Evolutionary conservation across 805 yeast genomes (phyloP), one percentile per base, ranked within the genome.

Genomic region (Barnettozyma californica): DNA sequence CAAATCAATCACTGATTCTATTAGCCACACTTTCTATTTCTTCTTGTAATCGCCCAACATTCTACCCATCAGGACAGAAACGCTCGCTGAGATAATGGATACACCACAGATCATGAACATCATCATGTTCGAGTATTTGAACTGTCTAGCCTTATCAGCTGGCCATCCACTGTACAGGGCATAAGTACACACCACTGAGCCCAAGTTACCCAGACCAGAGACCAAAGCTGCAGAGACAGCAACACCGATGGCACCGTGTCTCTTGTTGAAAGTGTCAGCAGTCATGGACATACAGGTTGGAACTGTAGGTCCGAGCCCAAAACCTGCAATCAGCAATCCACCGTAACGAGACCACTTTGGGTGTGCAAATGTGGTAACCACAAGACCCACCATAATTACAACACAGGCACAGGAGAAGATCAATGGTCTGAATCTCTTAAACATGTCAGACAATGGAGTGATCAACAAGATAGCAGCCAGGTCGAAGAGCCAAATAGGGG

Each of bases 401-500:
- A 77, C 55, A 37, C 85, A 77, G 1, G 92, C 77, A 27, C 68
- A 66, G 5, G 79, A 71, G 65, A 89, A 89, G 49, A 87, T 74
- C 16, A 77, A 53, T 2, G 84, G 83, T 41, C 96, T 72, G 53
- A 67, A 71, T 48, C 68, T 70, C 61, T 77, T 81, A 69, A 63
- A 83, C 53, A 68, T 76, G 68, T 88, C 96, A 20, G 94, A 87
- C 56, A 88, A 72, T 20, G 95, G 95, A 1, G 95, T 88, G 49
- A 89, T 68, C 13, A 83, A 58, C 36, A 88, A 60, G 55, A 88
- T 88, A 2, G 88, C 90, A 16, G 80, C 83, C 43, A 86, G 68
- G 63, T 88, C 96, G 65, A 87, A 87, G 41, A 88, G 68, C 96
- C 96, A 88, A 56, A 88, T 89, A 29, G 96, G 96, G 5, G 95